Base-by-base conservation (phyloP, 148 eudicot genomes). In the Diospyros lotus region DNA sequence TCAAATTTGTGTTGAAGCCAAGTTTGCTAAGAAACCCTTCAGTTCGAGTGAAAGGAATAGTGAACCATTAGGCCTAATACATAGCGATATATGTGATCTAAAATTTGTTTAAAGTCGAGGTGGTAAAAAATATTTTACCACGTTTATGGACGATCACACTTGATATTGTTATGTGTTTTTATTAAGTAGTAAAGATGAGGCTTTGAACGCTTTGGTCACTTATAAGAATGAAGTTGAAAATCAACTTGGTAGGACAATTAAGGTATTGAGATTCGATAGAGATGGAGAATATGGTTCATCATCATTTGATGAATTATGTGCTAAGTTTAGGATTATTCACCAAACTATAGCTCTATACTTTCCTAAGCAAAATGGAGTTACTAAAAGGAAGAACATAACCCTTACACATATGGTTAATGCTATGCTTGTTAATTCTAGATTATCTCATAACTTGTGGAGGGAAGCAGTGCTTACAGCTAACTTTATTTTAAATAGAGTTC, bases 141-240 rank as follows among this genome's bases (percentile, higher is more conserved):
- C 58, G 8, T 53, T 53, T 53, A 10, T 53, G 0, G 58, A 53
- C 2, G 58, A 53, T 53, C 11, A 13, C 58, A 53, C 58, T 5
- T 0, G 1, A 53, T 53, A 53, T 53, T 53, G 58, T 53, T 53
- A 5, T 53, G 58, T 53, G 58, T 53, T 1, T 53, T 53, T 53
- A 13, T 13, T 53, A 6, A 53, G 11, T 6, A 53, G 0, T 13
- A 53, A 1, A 53, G 58, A 53, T 53, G 3, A 53, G 58, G 1
- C 45, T 39, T 44, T 64, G 9, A 46, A 64, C 1, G 40, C 41
- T 44, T 64, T 40, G 2, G 41, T 40, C 12, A 44, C 4, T 1
- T 64, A 64, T 41, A 64, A 64, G 13, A 64, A 11, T 41, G 68
- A 64, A 12, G 68, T 64, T 5, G 68, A 64, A 8, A 64, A 64